phyloP scores from a whole-genome alignment of 2,329 filamentous ascomycete species.

The Trichoderma gracile region DNA sequence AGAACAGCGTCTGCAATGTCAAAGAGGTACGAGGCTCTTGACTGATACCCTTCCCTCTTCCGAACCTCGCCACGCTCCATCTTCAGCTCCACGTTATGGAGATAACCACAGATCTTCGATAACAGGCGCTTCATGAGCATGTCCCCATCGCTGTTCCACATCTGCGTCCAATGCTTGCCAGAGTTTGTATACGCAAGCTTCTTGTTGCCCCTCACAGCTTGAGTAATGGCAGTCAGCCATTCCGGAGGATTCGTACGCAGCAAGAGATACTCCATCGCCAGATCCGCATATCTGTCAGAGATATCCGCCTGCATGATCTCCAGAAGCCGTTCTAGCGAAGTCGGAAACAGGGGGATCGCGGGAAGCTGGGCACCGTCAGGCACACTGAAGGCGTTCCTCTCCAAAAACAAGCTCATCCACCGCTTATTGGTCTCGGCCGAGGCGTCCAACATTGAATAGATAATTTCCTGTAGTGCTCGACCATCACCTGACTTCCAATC shows the following conservation, averaged over 20 bases:
- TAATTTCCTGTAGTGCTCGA: background rate
- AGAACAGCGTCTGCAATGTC: background rate
- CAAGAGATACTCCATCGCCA: slow-evolving; percentile 23
- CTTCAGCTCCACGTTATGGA: background rate
- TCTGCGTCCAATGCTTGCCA: slow-evolving; percentile 37
- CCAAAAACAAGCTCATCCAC: slow-evolving; percentile 39
- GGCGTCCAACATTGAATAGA: slow-evolving; percentile 28
- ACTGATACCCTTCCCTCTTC: background rate
- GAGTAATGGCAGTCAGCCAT: slow-evolving; percentile 31
- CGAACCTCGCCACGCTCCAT: background rate
- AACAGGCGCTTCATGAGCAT: background rate
- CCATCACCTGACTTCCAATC: background rate
- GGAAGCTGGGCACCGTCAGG: slow-evolving; percentile 32
- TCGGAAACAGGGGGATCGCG: slow-evolving; percentile 29
- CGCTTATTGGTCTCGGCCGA: slow-evolving; percentile 36
- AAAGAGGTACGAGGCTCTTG: background rate
- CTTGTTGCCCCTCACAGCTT: slow-evolving; percentile 30
- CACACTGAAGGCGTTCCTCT: slow-evolving; percentile 34
- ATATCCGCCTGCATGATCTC: slow-evolving; percentile 28
- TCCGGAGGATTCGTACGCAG: slow-evolving; percentile 32
- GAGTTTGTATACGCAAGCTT: slow-evolving; percentile 34
- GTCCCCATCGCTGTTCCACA: slow-evolving; percentile 27
- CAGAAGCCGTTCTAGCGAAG: slow-evolving; percentile 27
- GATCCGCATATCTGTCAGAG: background rate
- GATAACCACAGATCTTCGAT: background rate